Percentiles rank a stretch among this genome's conserved stretches.
Evolutionary conservation across 192 early-diverging fungal genomes (phyloP).

Genomic region (Podila epicladia): DNA sequence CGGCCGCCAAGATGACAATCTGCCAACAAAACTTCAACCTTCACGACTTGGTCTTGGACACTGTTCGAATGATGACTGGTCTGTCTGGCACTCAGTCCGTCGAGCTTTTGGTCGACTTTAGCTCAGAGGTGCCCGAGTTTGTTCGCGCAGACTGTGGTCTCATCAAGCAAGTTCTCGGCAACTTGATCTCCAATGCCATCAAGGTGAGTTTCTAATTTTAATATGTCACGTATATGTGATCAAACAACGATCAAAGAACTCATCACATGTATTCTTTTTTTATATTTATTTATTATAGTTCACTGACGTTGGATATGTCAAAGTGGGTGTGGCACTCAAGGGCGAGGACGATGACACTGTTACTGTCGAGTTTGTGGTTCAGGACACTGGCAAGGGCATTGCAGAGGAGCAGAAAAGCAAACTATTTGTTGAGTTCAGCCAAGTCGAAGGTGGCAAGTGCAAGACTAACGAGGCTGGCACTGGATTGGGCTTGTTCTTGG

Average conservation of each 20-base stretch:
- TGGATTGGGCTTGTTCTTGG: constrained; percentile 42
- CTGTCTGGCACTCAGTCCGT: constrained; percentile 45
- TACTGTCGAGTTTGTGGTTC: constrained; percentile 49
- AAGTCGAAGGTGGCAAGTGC: constrained; percentile 50
- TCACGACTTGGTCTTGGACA: constrained; percentile 48
- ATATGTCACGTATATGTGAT: no score
- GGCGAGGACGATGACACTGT: constrained; percentile 48
- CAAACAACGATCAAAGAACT: no score
- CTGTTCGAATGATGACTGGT: constrained; percentile 47
- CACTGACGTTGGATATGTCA: constrained; percentile 47
- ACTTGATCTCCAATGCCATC: constrained; percentile 49
- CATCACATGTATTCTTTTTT: no score
- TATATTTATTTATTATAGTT: constrained; percentile 13
- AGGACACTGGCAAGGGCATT: constrained; percentile 48
- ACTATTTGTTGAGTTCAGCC: constrained; percentile 47
- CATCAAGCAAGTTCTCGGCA: constrained; percentile 47
- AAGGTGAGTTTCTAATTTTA: constrained; percentile 18
- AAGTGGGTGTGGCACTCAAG: constrained; percentile 45
- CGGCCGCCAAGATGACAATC: constrained; percentile 48
- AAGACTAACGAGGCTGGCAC: constrained; percentile 49
- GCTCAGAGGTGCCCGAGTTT: constrained; percentile 37
- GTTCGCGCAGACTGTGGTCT: constrained; percentile 43
- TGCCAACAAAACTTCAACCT: constrained; percentile 51
- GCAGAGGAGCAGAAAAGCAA: constrained; percentile 49
- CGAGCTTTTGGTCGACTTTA: constrained; percentile 47